Base-by-base conservation (phyloP, 805 yeast species). In the Cyberlindnera xylosilytica region DNA sequence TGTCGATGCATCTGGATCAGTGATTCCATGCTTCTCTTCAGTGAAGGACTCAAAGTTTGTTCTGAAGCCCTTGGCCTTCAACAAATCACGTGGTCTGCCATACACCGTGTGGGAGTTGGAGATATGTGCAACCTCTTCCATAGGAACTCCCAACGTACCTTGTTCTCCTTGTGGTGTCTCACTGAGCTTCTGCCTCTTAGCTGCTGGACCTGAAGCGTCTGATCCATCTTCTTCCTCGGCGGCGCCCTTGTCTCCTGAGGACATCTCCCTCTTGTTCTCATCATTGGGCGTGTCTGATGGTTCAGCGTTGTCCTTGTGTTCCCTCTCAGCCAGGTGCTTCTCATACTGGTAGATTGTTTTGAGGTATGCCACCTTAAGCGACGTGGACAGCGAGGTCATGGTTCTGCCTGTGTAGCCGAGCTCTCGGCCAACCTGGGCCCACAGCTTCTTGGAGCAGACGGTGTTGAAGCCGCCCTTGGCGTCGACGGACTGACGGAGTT, bases 351-450 rank as follows among this genome's bases (percentile, higher is more conserved):
- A 24, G 23, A 78, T 49, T 15, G 73, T 64, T 46, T 73, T 71
- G 45, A 71, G 69, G 53, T 81, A 82, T 1, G 84, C 76, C 1
- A 77, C 61, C 54, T 82, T 78, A 46, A 85, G 64, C 1, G 88
- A 74, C 13, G 88, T 75, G 12, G 87, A 79, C 34, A 84, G 60
- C 11, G 88, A 81, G 24, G 86, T 80, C 76, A 82, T 80, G 39
- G 81, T 79, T 51, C 79, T 74, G 2, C 87, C 88, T 24, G 78
- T 73, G 57, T 81, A 84, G 0, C 95, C 95, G 38, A 87, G 64
- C 52, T 86, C 95, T 41, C 89, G 69, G 12, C 91, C 91, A 9
- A 87, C 74, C 55, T 84, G 88, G 1, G 88, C 88, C 96, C 96
- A 87, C 35, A 78, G 67, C 54, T 84, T 83, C 42, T 73, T 74